phyloP scores from a whole-genome alignment of 345 rosid species.

The Salix koriyanagi region DNA sequence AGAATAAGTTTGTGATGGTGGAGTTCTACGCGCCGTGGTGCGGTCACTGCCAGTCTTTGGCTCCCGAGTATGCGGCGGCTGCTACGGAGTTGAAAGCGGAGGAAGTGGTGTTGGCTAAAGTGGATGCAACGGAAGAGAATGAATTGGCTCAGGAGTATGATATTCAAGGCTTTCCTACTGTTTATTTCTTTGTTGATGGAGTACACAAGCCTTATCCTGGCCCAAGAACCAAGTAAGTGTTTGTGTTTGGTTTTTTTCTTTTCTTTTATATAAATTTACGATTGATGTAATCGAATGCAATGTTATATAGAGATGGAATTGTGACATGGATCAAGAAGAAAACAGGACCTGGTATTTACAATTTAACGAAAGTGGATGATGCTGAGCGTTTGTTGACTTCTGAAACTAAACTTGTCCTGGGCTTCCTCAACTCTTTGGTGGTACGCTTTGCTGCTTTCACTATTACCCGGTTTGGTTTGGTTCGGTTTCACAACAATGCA shows the following conservation, averaged over 20 bases:
- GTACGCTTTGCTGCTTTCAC: slow-evolving; percentile 36
- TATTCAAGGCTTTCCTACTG: slow-evolving; percentile 88
- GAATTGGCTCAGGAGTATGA: slow-evolving; percentile 77
- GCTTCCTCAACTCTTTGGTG: slow-evolving; percentile 81
- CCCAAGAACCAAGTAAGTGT: slow-evolving; percentile 73
- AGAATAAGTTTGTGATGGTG: slow-evolving; percentile 76
- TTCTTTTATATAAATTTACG: too few relatives aligned
- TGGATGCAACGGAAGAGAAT: slow-evolving; percentile 90
- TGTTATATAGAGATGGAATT: slow-evolving; percentile 60
- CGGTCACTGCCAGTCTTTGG: slow-evolving; percentile 91
- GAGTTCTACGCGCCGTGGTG: slow-evolving; percentile 99
- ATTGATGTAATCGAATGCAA: too few relatives aligned
- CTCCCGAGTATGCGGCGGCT: slow-evolving; percentile 97
- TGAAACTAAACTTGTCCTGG: slow-evolving; percentile 74
- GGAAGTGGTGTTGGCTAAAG: slow-evolving; percentile 77
- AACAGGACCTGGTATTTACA: slow-evolving; percentile 76
- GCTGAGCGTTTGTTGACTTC: slow-evolving; percentile 76
- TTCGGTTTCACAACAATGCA: too few relatives aligned
- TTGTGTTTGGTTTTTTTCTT: background rate
- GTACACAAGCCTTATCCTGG: slow-evolving; percentile 76
- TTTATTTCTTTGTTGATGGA: slow-evolving; percentile 79
- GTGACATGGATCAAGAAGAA: slow-evolving; percentile 97
- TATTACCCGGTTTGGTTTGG: too few relatives aligned
- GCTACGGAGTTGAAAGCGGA: slow-evolving; percentile 78
- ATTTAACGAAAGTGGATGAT: slow-evolving; percentile 76